Conservation (phyloP, 164 flowering plant species). For the Euptelea pleiosperma region DNA sequence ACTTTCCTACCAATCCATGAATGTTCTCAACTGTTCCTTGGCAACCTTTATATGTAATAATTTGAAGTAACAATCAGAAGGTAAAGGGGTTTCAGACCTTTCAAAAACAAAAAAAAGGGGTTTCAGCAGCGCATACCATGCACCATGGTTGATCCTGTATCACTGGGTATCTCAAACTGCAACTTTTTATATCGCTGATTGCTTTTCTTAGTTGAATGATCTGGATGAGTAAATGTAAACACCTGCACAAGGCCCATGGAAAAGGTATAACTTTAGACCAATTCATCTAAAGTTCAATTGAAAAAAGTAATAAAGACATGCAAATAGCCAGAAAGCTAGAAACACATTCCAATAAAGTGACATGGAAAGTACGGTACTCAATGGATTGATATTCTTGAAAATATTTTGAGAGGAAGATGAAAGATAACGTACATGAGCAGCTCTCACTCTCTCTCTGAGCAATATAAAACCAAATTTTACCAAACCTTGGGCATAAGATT, state of each 20-base stretch:
- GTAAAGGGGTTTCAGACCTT: not conserved
- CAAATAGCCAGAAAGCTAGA: not conserved
- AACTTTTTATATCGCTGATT: conserved; percentile 79
- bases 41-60: not conserved
- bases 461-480: no score
- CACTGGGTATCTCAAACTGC: conserved; percentile 65
- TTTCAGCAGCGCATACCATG: conserved; percentile 58
- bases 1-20: not conserved
- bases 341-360: no score
- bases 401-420: no score
- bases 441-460: no score
- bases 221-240: conserved; percentile 85
- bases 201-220: conserved; percentile 46
- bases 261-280: conserved; percentile 1
- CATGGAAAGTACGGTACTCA: no score
- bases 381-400: no score
- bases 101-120: not conserved
- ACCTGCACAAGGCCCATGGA: conserved; percentile 42
- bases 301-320: not conserved
- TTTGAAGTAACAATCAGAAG: not conserved
- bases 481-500: no score
- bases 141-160: conserved; percentile 83
- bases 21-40: not conserved
- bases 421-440: no score
- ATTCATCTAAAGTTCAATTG: not conserved